Evolutionary conservation across 805 yeast species (phyloP), one percentile per base, ranked within the genome.

Genomic region (Starmerella stigmatis): DNA sequence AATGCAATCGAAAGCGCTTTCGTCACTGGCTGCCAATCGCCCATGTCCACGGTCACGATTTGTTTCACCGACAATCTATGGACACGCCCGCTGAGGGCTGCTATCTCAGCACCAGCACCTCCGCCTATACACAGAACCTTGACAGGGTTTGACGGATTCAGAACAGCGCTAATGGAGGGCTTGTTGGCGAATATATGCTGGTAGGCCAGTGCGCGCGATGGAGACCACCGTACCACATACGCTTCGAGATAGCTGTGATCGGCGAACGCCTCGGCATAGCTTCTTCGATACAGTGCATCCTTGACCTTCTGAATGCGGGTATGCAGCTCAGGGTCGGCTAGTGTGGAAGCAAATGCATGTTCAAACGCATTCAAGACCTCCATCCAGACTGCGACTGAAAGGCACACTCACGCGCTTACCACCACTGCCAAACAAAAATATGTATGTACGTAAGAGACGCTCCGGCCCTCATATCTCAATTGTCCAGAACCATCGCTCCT

Each of bases 51-150:
- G 8, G 83, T 65, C 31, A 73, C 67, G 13, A 86, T 60, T 23
- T 34, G 19, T 7, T 67, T 64, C 22, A 78, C 57, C 47, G 57
- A 23, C 58, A 62, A 29, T 19, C 37, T 25, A 51, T 51, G 44
- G 20, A 50, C 52, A 5, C 21, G 19, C 19, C 30, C 30, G 22
- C 52, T 54, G 34, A 84, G 57, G 0, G 75, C 83, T 8, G 75
- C 74, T 20, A 85, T 62, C 59, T 86, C 96, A 2, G 86, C 83
- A 4, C 89, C 84, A 0, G 95, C 95, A 28, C 96, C 96, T 20
- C 94, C 95, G 16, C 95, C 96, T 29, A 86, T 69, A 54, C 80
- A 74, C 28, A 85, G 60, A 0, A 79, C 73, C 6, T 69, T 61
- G 3, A 64, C 17, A n/a, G 39, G 33, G 10, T 41, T 21, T 20